phyloP scores from a whole-genome alignment of 1,139 yeast species.

The Debaryomycetaceae sp. region DNA sequence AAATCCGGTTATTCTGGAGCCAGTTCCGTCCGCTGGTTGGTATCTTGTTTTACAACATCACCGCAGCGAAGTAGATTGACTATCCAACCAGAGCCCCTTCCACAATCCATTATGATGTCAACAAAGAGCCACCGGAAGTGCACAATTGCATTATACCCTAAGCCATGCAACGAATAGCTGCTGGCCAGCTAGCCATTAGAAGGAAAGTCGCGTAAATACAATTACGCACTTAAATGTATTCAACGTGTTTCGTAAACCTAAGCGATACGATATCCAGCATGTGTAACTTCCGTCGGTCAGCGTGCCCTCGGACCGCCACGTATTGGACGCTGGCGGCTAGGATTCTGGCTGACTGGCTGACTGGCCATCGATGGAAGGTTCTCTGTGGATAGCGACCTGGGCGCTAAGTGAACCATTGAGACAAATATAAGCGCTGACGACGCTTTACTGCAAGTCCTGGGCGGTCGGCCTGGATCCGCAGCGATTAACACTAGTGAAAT shows the following conservation, averaged over 20 bases:
- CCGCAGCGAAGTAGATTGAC: neutral
- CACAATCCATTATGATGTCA: no score
- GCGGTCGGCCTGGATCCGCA: neutral
- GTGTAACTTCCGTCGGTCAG: no score
- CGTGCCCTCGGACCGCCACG: no score
- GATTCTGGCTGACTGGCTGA: no score
- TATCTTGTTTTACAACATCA: neutral
- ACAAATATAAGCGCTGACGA: neutral
- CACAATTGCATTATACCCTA: neutral
- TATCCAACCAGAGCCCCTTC: neutral
- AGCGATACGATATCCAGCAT: no score
- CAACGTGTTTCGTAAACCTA: no score
- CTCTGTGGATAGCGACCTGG: neutral
- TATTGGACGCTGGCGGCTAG: no score
- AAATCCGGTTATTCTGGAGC: neutral
- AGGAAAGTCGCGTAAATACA: neutral
- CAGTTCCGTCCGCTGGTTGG: neutral
- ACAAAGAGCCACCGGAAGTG: neutral
- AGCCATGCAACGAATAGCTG: neutral
- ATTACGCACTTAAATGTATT: no score
- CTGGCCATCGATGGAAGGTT: no score
- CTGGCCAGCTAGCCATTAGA: neutral
- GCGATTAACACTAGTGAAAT: neutral
- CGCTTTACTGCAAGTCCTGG: no score
- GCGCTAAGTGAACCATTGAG: neutral